These are phyloP conservation scores for Citrus maxima DNA, from an alignment of 345 rosid species.

Conservation along the genomic window DNA sequence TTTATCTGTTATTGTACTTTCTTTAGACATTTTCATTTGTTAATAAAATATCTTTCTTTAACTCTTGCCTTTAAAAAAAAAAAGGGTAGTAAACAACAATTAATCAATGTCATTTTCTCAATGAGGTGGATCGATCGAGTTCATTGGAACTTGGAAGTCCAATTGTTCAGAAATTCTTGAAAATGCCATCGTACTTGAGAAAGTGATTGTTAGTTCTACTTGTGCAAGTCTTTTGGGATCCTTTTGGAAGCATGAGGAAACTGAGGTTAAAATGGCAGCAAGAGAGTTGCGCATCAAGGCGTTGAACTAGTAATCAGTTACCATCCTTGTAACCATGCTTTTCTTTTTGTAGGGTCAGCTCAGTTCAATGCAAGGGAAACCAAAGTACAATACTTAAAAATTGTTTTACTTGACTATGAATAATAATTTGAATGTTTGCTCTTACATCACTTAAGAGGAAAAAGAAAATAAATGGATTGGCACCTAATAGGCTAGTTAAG, in stretches of 20 bases:
- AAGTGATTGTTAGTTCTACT: not conserved
- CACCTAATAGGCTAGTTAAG: not conserved
- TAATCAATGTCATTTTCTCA: no score
- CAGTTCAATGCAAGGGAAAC: not conserved
- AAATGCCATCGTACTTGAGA: slow-evolving; percentile 1
- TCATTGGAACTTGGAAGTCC: not conserved
- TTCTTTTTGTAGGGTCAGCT: not conserved
- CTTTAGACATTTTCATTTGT: no score
- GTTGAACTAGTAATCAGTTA: not conserved
- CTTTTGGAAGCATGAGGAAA: not conserved
- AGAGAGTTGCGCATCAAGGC: not conserved
- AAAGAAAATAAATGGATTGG: not conserved
- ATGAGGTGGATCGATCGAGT: no score
- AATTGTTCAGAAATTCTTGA: not conserved
- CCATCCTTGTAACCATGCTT: not conserved
- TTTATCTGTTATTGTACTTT: no score
- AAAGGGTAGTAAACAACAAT: no score
- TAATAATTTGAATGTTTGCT: not conserved
- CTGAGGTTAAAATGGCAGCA: not conserved
- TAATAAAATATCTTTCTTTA: no score
- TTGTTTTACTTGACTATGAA: not conserved
- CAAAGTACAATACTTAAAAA: not conserved
- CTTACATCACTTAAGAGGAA: not conserved
- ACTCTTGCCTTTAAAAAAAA: no score
- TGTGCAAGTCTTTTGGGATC: not conserved